Base-by-base conservation (phyloP, 768 basidiomycete species). In the Lactarius psammicola region DNA sequence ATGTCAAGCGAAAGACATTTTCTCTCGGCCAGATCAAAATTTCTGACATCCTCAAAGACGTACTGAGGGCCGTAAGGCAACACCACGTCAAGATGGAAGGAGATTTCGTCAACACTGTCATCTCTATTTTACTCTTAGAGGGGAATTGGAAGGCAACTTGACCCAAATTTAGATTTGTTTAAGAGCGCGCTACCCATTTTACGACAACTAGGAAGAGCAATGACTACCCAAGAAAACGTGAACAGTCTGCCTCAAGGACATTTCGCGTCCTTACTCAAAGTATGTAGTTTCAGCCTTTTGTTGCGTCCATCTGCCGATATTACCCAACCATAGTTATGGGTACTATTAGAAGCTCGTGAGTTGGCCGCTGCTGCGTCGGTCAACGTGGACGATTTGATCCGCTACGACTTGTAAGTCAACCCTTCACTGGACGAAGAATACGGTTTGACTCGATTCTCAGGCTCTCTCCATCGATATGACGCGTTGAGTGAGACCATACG, bases 31-130 rank as follows among this genome's bases (percentile, higher is more conserved):
- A 94, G 75, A 94, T 99, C 78, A 94, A 92, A 75, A 97, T 99
- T 62, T 89, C 92, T 33, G 95, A 98, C 75, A 86, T 99, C 67
- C 79, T 98, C 34, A 90, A 85, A 4, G 91, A 96, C 68, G 97
- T 98, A 9, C 79, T 99, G 57, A 87, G 79, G 71, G 86, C 88
- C 38, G 95, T 99, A 4, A 81, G 95, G 64, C 81, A 84, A 69
- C 95, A 98, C 75, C 96, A 97, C 73, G 97, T 98, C 69, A 98
- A 94, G 80, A 92, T 99, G 88, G 96, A 99, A 78, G 94, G 89
- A 17, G 97, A 98, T 75, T 99, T 99, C 74, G 88, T 98, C 74
- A 99, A 99, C 76, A 98, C 97, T 0, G 94, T 99, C 66, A 90
- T 99, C 65, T 92, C 92, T 11, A 94, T 98, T 63, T 77, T 99